Evolutionary conservation across 1,284 basidiomycete species (phyloP), one percentile per base, ranked within the genome.

Genomic region (Ceratobasidium sp.): DNA sequence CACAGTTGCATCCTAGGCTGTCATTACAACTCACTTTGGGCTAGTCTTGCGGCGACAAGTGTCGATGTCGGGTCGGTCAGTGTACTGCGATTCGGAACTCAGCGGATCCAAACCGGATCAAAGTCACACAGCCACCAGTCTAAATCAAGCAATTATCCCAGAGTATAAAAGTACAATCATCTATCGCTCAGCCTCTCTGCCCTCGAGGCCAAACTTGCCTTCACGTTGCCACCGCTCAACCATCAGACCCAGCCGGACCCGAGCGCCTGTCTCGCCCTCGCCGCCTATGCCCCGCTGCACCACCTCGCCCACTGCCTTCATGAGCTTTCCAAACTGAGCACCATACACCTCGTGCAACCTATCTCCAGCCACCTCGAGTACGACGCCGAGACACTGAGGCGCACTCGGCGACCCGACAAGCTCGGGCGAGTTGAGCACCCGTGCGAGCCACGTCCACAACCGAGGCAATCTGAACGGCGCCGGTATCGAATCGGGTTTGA

Each of bases 261-360:
- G 13, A 5, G 62, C 69, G 5, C 53, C 53, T 17, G 52, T 60
- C 32, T 68, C 70, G 35, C 20, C 55, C 49, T 71, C 57, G 1
- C 70, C 70, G 6, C 56, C 70, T 12, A 34, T 35, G 6, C 70
- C 70, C 15, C 25, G 42, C 43, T 27, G 20, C 15, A 69, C 49
- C 3, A 31, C 50, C 3, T 55, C 69, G 7, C 53, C 57, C 12
- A 94, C 78, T 1, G 89, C 79, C 32, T 80, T 83, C 42, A 94
- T 81, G 53, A 94, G 77, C 77, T 96, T 96, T 68, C 85, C 79
- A 82, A 91, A 91, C 78, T 96, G 94, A 49, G 80, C 79, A 1
- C 93, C 92, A 84, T 87, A 95, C 4, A 89, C 79, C 29, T 80
- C 77, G 67, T 82, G 79, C 7, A 89, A 87, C 35, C 86, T 80